phyloP scores from a whole-genome alignment of 495 filamentous ascomycete species.

The Annulohypoxylon moriforme region DNA sequence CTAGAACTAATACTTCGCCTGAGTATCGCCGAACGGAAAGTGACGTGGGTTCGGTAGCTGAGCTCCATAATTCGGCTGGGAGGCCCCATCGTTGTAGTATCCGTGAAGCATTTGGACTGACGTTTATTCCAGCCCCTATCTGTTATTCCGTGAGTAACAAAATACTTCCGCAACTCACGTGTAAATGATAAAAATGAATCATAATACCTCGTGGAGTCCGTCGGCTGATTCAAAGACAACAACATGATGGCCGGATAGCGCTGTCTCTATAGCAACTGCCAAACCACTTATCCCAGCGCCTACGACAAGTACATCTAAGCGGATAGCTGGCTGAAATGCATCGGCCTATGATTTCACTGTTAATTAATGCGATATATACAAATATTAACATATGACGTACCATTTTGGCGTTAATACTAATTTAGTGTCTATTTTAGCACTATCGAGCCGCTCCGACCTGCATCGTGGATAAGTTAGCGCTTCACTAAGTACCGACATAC shows the following conservation, averaged over 20 bases:
- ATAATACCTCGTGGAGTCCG: slow-evolving; percentile 45
- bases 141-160: slow-evolving; percentile 20
- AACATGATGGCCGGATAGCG: slow-evolving; percentile 45
- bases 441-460: no score
- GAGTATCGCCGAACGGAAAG: slow-evolving; percentile 47
- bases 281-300: slow-evolving; percentile 71
- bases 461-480: no score
- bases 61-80: slow-evolving; percentile 51
- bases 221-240: slow-evolving; percentile 44
- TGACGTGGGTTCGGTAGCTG: slow-evolving; percentile 42
- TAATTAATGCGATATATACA: not conserved
- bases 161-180: no score
- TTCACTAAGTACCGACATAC: no score
- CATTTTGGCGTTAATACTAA: slow-evolving; percentile 3
- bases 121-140: slow-evolving; percentile 60
- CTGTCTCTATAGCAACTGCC: slow-evolving; percentile 60
- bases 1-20: slow-evolving; percentile 48
- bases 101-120: slow-evolving; percentile 57
- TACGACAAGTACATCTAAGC: slow-evolving; percentile 63
- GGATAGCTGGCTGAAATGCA: not conserved
- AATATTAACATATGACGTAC: not conserved
- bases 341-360: slow-evolving; percentile 1
- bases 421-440: no score
- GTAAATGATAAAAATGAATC: not conserved
- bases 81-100: slow-evolving; percentile 62